These are phyloP conservation scores for Ceriops tagal DNA, from an alignment of 345 rosid genomes.

Conservation along the genomic window DNA sequence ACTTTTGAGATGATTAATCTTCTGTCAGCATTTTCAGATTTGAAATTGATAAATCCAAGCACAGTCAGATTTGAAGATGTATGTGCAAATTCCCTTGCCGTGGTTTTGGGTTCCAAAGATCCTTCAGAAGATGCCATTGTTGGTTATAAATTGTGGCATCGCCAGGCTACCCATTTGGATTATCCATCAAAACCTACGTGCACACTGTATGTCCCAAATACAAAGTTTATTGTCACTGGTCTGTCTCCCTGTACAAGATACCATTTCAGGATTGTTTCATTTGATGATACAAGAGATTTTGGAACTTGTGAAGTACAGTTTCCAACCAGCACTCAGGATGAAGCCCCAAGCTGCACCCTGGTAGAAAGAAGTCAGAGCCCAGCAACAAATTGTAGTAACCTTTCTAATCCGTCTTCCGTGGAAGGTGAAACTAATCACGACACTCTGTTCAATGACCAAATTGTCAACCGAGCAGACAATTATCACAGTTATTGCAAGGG, in stretches of 20 bases:
- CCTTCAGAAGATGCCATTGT: constrained; percentile 36
- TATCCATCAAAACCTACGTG: constrained; percentile 71
- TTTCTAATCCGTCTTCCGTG: constrained; percentile 77
- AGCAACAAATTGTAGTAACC: constrained; percentile 81
- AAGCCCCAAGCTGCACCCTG: constrained; percentile 36
- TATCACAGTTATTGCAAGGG: constrained; percentile 37
- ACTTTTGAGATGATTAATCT: neutral
- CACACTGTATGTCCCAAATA: constrained; percentile 52
- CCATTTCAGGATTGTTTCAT: constrained; percentile 56
- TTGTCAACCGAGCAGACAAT: constrained; percentile 44
- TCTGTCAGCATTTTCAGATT: constrained; percentile 24
- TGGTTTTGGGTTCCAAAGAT: constrained; percentile 49
- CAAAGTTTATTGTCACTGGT: constrained; percentile 59
- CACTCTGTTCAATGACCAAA: constrained; percentile 36
- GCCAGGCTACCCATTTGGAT: constrained; percentile 43
- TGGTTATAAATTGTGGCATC: constrained; percentile 77
- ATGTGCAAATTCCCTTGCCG: constrained; percentile 53
- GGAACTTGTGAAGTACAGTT: constrained; percentile 48
- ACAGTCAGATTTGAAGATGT: constrained; percentile 67
- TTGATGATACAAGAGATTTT: constrained; percentile 45
- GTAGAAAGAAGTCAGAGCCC: constrained; percentile 92
- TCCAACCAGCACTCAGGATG: constrained; percentile 40
- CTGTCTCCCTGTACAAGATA: constrained; percentile 66
- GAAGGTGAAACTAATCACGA: constrained; percentile 78
- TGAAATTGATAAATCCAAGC: constrained; percentile 29